Evolutionary conservation across 192 early-diverging fungal species (phyloP).

Genomic region (Coemansia sp.): DNA sequence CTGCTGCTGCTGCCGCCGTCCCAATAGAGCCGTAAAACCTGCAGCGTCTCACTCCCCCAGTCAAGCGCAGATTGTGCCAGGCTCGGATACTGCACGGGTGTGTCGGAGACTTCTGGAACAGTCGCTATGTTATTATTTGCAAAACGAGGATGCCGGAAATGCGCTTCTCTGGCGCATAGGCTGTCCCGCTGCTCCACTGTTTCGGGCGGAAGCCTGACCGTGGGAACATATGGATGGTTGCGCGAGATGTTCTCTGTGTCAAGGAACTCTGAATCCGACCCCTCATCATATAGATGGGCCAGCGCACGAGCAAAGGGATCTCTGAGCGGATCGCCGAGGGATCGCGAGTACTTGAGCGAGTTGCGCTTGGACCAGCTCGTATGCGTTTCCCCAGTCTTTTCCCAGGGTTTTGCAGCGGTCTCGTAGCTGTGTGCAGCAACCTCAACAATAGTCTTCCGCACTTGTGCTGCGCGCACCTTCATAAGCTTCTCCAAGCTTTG

Average conservation of each 20-base stretch:
- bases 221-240: slow-evolving; percentile 33
- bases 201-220: slow-evolving; percentile 11
- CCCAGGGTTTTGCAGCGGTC: slow-evolving; percentile 45
- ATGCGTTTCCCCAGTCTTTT: slow-evolving; percentile 41
- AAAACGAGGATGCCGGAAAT: not conserved
- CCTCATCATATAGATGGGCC: slow-evolving; percentile 38
- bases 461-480: slow-evolving; percentile 27
- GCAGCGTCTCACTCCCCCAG: slow-evolving; percentile 49
- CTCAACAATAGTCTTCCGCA: slow-evolving; percentile 50
- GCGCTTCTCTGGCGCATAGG: not conserved
- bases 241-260: slow-evolving; percentile 26
- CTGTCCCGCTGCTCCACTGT: not conserved
- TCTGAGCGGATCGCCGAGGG: slow-evolving; percentile 34
- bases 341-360: slow-evolving; percentile 43
- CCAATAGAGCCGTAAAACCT: slow-evolving; percentile 41
- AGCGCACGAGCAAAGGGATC: slow-evolving; percentile 46
- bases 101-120: not conserved
- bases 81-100: slow-evolving; percentile 11
- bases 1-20: slow-evolving; percentile 12
- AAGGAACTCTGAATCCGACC: slow-evolving; percentile 17
- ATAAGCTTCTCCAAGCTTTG: slow-evolving; percentile 44
- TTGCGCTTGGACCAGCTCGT: slow-evolving; percentile 46
- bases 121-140: not conserved
- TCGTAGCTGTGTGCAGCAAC: slow-evolving; percentile 52
- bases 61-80: slow-evolving; percentile 31